Evolutionary conservation across 768 basidiomycete genomes (phyloP), one percentile per base, ranked within the genome.

Genomic region (Auriscalpium vulgare): DNA sequence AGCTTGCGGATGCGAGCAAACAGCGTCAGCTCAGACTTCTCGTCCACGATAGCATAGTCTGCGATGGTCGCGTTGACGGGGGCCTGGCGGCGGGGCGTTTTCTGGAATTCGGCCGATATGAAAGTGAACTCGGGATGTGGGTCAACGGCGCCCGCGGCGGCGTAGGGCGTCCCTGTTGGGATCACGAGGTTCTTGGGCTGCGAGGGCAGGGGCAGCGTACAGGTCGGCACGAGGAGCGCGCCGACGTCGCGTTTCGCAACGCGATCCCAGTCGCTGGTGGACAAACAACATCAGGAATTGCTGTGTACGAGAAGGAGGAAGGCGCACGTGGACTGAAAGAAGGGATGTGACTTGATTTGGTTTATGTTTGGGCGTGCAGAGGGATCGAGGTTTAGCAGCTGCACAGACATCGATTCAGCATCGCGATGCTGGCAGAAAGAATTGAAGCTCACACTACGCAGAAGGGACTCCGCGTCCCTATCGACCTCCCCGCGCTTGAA

Each of bases 401-500:
- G 43, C n/a, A 35, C 2, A 43, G 5, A 7, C 4, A 21, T 5
- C 10, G 10, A 44, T 29, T 9, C 36, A 51, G 14, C 8, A 45
- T 9, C 11, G 3, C n/a, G n/a, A 10, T 35, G 21, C 38, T 11
- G 29, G 8, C n/a, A 16, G 10, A 13, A 11, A 11, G 4, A 35
- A 17, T 36, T 8, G n/a, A 23, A 4, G 29, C 37, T 9, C 13
- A 62, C 61, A 37, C 44, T 40, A 36, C 46, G 44, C 50, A 62
- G 54, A 21, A 62, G 29, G 3, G 50, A 47, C 16, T 56, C 52
- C 10, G 61, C 58, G n/a, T 51, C 36, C 29, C 60, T 53, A 51
- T 62, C 61, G 6, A 62, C 40, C 43, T 62, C 61, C 19, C 56
- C 56, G 21, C 53, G 59, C 23, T 46, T 53, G 35, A 62, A 57